A percentile compares a stretch with the other conserved stretches of the same genome.
Conservation (phyloP, 2,329 filamentous ascomycete genomes). For the Ophiocordyceps camponoti-floridani region DNA sequence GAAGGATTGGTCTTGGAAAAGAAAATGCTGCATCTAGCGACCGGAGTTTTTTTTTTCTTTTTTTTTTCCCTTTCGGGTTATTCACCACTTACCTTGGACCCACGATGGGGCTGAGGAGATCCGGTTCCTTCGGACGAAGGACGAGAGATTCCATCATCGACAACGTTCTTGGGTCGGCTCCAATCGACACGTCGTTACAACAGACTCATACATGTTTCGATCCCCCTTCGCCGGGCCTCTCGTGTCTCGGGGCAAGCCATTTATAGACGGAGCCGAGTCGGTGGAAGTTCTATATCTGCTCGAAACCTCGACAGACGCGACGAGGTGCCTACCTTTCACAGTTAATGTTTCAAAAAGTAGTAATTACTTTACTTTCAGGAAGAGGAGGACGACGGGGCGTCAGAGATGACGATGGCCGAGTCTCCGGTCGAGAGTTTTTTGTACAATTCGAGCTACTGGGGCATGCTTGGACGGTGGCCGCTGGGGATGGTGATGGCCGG, state of each 20-base stretch:
- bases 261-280: not conserved
- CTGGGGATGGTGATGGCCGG: too few species aligned
- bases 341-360: slow-evolving; percentile 11
- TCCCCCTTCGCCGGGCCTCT: not conserved
- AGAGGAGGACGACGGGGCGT: slow-evolving; percentile 1
- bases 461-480: too few species aligned
- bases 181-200: not conserved
- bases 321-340: not conserved
- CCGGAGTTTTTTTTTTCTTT: too few species aligned
- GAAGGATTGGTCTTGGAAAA: not conserved
- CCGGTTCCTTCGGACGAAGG: not conserved
- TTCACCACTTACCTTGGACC: slow-evolving; percentile 4
- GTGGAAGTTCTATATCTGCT: too few species aligned
- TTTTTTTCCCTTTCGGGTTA: slow-evolving; percentile 15
- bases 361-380: slow-evolving; percentile 3
- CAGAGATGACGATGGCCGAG: not conserved
- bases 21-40: slow-evolving; percentile 17
- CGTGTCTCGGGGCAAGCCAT: not conserved
- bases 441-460: too few species aligned
- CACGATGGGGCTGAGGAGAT: not conserved
- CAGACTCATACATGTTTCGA: not conserved
- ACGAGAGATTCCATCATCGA: not conserved
- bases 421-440: too few species aligned
- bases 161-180: not conserved
- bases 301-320: not conserved